These are phyloP conservation scores for Draba incana DNA, from an alignment of 345 rosid genomes.

Conservation along the genomic window DNA sequence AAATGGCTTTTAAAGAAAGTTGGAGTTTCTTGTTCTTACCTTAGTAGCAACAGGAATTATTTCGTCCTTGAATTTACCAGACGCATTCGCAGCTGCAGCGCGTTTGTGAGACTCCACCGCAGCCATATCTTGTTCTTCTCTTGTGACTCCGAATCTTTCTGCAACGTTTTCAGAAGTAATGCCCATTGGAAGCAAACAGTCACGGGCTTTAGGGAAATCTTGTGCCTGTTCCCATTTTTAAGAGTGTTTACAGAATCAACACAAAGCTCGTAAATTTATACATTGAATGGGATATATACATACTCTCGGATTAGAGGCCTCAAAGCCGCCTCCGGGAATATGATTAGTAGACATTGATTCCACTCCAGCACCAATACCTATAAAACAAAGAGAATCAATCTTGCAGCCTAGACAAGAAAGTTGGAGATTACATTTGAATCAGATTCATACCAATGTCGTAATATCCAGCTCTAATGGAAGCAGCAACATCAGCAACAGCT, in stretches of 20 bases:
- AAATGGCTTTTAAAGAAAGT: neutral
- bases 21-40: conserved; percentile 49
- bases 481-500: conserved; percentile 95
- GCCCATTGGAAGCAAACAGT: conserved; percentile 98
- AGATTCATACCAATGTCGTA: conserved; percentile 66
- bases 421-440: neutral
- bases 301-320: conserved; percentile 69
- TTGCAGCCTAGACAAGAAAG: neutral
- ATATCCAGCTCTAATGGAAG: conserved; percentile 81
- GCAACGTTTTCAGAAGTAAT: conserved; percentile 97
- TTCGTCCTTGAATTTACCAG: conserved; percentile 92
- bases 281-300: conserved; percentile 26
- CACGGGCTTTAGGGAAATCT: conserved; percentile 68
- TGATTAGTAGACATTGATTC: conserved; percentile 77
- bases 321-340: conserved; percentile 34
- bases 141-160: conserved; percentile 70
- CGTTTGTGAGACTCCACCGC: conserved; percentile 93
- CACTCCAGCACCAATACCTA: conserved; percentile 92
- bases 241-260: neutral
- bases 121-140: conserved; percentile 89
- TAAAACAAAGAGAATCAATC: conserved; percentile 10
- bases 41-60: conserved; percentile 81
- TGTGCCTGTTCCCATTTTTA: conserved; percentile 48
- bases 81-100: conserved; percentile 83
- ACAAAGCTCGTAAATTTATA: neutral